Evolutionary conservation across 148 eudicot genomes (phyloP), one percentile per base, ranked within the genome.

Genomic region (Limonium bicolor): DNA sequence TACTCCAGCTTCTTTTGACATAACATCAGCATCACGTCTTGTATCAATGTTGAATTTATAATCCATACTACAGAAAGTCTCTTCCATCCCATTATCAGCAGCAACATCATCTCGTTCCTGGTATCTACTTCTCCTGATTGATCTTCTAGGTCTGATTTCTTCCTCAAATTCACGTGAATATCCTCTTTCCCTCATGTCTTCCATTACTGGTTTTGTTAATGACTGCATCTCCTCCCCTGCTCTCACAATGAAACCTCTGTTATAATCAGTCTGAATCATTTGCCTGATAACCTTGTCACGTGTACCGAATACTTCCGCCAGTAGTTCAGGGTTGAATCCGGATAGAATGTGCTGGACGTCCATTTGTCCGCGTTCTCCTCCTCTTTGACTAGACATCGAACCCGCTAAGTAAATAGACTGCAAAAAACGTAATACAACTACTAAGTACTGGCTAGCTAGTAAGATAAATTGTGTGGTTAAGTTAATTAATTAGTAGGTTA

Each of bases 391-490:
- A n/a, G n/a, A n/a, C 7, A 21, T 14, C 45, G 71, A 81, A 5
- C 92, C 86, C 0, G 86, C 93, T 52, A 82, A 62, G 65, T 47
- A 66, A 54, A 60, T 77, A 22, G 58, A 41, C 92, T 80, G 20
- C 30, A 54, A 12, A 40, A n/a, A n/a, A n/a, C n/a, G n/a, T n/a
- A n/a, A 22, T 21, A 13, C 48, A 28, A 35, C 7, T 12, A 21
- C 4, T 10, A 28, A n/a, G 18, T 6, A 27, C 19, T 25, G 10
- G 13, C 5, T 23, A 7, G 6, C 25, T 22, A 36, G 41, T 36
- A 13, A 13, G 15, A 36, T 5, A 6, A 36, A 36, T 8, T 14
- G 32, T 10, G n/a, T 5, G 4, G 9, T 26, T 11, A 15, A 26
- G 4, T 14, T 18, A 44, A 2, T 15, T 22, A 7, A 15, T 5